Percentiles rank a stretch among this genome's conserved stretches.
These are phyloP conservation scores for Papiliotrema nemorosa DNA, from an alignment of 1,284 basidiomycete genomes.

Conservation along the genomic window DNA sequence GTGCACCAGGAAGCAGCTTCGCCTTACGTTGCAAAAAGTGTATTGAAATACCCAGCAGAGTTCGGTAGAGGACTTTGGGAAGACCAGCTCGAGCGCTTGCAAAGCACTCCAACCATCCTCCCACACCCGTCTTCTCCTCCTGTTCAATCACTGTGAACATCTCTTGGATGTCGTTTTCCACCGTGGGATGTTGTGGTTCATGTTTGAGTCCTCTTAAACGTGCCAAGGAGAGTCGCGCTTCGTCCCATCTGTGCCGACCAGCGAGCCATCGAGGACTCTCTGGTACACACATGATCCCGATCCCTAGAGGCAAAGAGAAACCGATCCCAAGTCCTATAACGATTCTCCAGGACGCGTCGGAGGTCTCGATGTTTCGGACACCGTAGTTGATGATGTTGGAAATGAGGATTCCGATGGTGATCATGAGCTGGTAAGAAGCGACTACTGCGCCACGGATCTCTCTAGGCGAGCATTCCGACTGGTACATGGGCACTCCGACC, in stretches of 20 bases:
- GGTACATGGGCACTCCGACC: constrained; percentile 66
- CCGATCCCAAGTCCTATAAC: constrained; percentile 5
- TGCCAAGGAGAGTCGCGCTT: constrained; percentile 6
- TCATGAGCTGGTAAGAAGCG: constrained; percentile 59
- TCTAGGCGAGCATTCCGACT: constrained; percentile 56
- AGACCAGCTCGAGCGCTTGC: constrained; percentile 3
- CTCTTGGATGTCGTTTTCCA: constrained; percentile 10
- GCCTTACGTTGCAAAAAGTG: constrained; percentile 10
- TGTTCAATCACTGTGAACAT: constrained; percentile 9
- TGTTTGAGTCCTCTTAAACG: constrained; percentile 5
- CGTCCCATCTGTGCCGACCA: constrained; percentile 5
- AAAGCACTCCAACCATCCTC: constrained; percentile 18
- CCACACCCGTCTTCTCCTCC: constrained; percentile 9
- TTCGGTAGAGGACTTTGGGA: constrained; percentile 12
- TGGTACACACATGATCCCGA: constrained; percentile 8
- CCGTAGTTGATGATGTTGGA: constrained; percentile 57
- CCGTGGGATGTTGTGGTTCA: constrained; percentile 5
- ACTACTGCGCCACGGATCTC: constrained; percentile 73
- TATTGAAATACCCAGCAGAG: constrained; percentile 10
- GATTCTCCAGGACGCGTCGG: constrained; percentile 6
- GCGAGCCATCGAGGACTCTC: constrained; percentile 12
- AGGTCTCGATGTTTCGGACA: constrained; percentile 17
- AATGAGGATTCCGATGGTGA: constrained; percentile 67
- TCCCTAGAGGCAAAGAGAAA: constrained; percentile 6
- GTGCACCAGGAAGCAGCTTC: neutral